Evolutionary conservation across 345 rosid genomes (phyloP).

Genomic region (Hibiscus syriacus): DNA sequence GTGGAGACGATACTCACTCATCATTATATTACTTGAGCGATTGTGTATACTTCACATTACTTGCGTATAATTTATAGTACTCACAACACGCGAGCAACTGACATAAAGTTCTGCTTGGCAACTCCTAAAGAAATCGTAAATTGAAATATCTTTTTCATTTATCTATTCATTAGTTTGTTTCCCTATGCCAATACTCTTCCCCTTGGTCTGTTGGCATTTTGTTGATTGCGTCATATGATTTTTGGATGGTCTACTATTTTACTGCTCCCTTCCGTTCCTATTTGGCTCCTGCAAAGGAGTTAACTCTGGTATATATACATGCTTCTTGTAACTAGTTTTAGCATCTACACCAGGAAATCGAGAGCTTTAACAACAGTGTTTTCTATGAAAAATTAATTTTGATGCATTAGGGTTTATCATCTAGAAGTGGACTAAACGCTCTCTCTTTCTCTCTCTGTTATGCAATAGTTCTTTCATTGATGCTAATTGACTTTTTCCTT

Average conservation of each 20-base stretch:
- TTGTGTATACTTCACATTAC: too few relatives aligned
- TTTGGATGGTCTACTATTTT: not conserved
- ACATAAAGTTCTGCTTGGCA: slow-evolving; percentile 67
- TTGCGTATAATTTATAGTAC: too few relatives aligned
- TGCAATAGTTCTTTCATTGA: not conserved
- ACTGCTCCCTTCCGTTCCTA: not conserved
- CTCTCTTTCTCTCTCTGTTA: not conserved
- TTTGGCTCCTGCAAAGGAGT: not conserved
- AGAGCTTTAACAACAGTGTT: not conserved
- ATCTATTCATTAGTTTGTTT: not conserved
- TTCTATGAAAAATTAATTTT: not conserved
- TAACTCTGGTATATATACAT: not conserved
- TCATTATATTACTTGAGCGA: too few relatives aligned
- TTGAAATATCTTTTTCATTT: slow-evolving; percentile 3
- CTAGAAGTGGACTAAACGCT: slow-evolving; percentile 2
- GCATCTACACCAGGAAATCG: not conserved
- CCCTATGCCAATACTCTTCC: not conserved
- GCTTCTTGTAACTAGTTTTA: slow-evolving; percentile 1
- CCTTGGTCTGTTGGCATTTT: not conserved
- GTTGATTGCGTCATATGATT: not conserved
- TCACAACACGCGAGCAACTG: too few relatives aligned
- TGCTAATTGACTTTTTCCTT: not conserved
- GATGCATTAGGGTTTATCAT: not conserved
- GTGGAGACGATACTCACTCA: too few relatives aligned
- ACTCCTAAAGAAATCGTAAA: slow-evolving; percentile 67